Percentiles rank a stretch among this genome's conserved stretches.
These are phyloP conservation scores for Saccharum officinarum DNA, from an alignment of 176 grass and related monocot genomes.

Conservation along the genomic window DNA sequence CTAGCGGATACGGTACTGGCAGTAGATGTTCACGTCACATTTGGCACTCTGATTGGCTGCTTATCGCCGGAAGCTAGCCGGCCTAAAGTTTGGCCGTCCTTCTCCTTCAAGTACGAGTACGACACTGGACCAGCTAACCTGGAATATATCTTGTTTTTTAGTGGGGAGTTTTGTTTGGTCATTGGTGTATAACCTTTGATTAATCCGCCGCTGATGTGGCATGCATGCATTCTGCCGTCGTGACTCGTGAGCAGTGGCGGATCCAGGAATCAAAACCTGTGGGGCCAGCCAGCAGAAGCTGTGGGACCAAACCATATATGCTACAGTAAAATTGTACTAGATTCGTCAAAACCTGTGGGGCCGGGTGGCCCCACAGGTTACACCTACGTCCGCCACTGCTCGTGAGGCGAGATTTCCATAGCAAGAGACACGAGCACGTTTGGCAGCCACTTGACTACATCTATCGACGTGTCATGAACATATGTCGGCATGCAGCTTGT, in stretches of 20 bases:
- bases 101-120: no score
- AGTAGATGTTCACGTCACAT: conserved; percentile 20
- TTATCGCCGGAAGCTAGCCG: background rate
- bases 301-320: no score
- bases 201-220: background rate
- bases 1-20: background rate
- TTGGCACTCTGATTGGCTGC: conserved; percentile 9
- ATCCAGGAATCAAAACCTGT: no score
- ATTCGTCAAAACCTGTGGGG: no score
- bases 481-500: background rate
- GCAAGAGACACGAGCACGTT: background rate
- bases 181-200: background rate
- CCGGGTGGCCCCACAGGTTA: no score
- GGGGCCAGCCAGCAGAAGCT: no score
- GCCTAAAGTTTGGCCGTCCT: conserved; percentile 30
- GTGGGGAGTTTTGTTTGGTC: background rate
- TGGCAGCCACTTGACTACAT: background rate
- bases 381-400: no score
- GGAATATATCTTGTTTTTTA: background rate
- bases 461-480: background rate
- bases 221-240: background rate
- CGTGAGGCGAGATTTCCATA: background rate
- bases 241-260: no score
- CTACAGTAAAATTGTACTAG: no score
- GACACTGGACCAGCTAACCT: background rate